phyloP scores from a whole-genome alignment of 106 monocot genomes.

The Platanthera guangdongensis region DNA sequence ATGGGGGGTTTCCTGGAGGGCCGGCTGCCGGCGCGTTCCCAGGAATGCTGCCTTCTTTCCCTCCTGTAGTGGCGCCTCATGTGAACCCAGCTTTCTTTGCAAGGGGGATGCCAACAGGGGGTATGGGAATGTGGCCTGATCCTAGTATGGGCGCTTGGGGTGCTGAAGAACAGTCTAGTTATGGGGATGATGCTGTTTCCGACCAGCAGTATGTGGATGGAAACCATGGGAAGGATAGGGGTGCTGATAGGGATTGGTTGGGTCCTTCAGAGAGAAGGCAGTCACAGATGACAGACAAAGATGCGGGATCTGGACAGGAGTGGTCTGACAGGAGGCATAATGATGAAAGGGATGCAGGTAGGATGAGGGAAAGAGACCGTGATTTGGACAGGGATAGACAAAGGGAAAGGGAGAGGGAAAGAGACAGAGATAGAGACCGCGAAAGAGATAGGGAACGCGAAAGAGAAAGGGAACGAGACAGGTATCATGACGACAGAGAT shows the following conservation, averaged over 20 bases:
- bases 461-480: conserved; percentile 48
- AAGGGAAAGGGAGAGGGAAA: conserved; percentile 24
- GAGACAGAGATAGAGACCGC: conserved; percentile 29
- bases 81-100: conserved; percentile 72
- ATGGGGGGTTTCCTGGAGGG: conserved; percentile 39
- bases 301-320: conserved; percentile 22
- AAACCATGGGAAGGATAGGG: conserved; percentile 49
- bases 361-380: conserved; percentile 31
- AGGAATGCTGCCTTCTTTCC: conserved; percentile 54
- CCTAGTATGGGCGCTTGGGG: conserved; percentile 29
- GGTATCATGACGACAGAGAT: conserved; percentile 60
- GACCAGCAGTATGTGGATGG: conserved; percentile 58
- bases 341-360: conserved; percentile 17
- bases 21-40: conserved; percentile 32
- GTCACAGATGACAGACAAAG: conserved; percentile 32
- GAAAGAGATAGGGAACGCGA: conserved; percentile 28
- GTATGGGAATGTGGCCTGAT: conserved; percentile 65
- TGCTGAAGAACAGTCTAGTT: conserved; percentile 52
- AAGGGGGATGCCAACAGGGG: conserved; percentile 40
- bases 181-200: conserved; percentile 51
- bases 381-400: conserved; percentile 36
- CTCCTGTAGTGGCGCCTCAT: conserved; percentile 60
- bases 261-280: conserved; percentile 41
- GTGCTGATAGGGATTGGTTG: conserved; percentile 41
- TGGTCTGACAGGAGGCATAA: conserved; percentile 16